Conservation (phyloP, 1,284 basidiomycete species). For the Leccinum brunneo-olivaceum region DNA sequence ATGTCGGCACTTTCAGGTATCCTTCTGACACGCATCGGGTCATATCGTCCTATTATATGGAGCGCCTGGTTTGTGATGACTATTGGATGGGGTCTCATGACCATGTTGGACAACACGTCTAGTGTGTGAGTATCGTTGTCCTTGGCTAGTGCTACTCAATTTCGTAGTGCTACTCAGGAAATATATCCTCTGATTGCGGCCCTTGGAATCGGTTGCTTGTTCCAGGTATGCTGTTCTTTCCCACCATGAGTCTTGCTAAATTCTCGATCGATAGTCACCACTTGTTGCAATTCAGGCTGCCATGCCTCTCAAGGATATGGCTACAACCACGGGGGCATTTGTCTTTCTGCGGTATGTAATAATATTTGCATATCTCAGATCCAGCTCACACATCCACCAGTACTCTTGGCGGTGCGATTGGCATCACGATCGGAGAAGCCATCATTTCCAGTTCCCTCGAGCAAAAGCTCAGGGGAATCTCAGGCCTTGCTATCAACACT, state of each 20-base stretch:
- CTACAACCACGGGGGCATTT: slow-evolving; percentile 33
- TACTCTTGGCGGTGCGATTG: slow-evolving; percentile 34
- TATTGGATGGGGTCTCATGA: slow-evolving; percentile 33
- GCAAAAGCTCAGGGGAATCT: slow-evolving; percentile 43
- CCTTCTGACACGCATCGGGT: slow-evolving; percentile 30
- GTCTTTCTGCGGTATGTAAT: slow-evolving; percentile 29
- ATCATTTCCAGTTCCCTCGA: slow-evolving; percentile 34
- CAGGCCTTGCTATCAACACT: slow-evolving; percentile 35
- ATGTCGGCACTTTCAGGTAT: slow-evolving; percentile 33
- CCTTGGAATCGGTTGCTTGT: slow-evolving; percentile 33
- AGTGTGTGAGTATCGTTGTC: slow-evolving; percentile 13
- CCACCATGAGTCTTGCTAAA: too few species aligned
- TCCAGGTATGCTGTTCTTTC: too few species aligned
- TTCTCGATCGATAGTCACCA: too few species aligned
- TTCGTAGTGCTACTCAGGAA: slow-evolving; percentile 27
- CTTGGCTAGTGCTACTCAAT: background rate
- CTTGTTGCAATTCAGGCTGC: slow-evolving; percentile 37
- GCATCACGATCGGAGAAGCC: slow-evolving; percentile 31
- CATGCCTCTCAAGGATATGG: slow-evolving; percentile 45
- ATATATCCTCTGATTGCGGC: slow-evolving; percentile 31
- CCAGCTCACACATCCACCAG: slow-evolving; percentile 12
- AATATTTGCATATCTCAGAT: background rate
- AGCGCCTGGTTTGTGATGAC: slow-evolving; percentile 26
- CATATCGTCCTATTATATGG: slow-evolving; percentile 37
- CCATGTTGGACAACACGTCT: slow-evolving; percentile 28